Percentiles rank a stretch among this genome's conserved stretches.
phyloP scores from a whole-genome alignment of 2,329 filamentous ascomycete genomes.

The Colletotrichum euphorbiae region DNA sequence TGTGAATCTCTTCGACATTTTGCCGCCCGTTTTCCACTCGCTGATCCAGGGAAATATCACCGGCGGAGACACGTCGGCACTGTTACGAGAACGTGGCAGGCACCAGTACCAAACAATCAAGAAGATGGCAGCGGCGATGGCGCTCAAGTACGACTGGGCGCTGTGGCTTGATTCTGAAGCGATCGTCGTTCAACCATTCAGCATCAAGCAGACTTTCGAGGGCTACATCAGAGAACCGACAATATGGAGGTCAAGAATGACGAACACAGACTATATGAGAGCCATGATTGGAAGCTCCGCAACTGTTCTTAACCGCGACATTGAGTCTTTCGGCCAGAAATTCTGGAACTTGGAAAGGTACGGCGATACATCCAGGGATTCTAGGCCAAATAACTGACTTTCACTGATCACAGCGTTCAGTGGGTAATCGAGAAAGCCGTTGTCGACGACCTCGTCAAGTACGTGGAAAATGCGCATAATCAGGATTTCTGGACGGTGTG shows the following conservation, averaged over 20 bases:
- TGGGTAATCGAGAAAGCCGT: conserved; percentile 27
- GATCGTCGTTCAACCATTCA: conserved; percentile 27
- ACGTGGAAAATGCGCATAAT: conserved; percentile 2
- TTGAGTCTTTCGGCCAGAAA: conserved; percentile 6
- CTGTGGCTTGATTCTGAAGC: conserved; percentile 34
- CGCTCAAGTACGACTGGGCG: conserved; percentile 23
- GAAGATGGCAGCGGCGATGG: conserved; percentile 23
- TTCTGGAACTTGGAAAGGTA: conserved; percentile 32
- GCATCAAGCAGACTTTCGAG: conserved; percentile 14
- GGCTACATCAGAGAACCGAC: conserved; percentile 17
- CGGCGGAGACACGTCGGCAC: conserved; percentile 12
- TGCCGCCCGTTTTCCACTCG: conserved; percentile 4
- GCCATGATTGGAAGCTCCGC: not conserved
- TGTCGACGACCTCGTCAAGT: conserved; percentile 12
- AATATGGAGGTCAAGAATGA: conserved; percentile 16
- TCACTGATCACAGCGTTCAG: not conserved
- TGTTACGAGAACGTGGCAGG: conserved; percentile 15
- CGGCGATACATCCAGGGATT: not conserved
- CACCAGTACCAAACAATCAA: conserved; percentile 31
- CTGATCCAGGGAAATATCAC: not conserved
- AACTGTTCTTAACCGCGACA: not conserved
- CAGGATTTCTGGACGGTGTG: conserved; percentile 30
- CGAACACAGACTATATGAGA: conserved; percentile 15
- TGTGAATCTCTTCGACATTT: conserved; percentile 26
- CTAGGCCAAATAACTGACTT: too few relatives aligned